Evolutionary conservation across 78 protist species (phyloP).

Genomic region (Diacronema lutheri): DNA sequence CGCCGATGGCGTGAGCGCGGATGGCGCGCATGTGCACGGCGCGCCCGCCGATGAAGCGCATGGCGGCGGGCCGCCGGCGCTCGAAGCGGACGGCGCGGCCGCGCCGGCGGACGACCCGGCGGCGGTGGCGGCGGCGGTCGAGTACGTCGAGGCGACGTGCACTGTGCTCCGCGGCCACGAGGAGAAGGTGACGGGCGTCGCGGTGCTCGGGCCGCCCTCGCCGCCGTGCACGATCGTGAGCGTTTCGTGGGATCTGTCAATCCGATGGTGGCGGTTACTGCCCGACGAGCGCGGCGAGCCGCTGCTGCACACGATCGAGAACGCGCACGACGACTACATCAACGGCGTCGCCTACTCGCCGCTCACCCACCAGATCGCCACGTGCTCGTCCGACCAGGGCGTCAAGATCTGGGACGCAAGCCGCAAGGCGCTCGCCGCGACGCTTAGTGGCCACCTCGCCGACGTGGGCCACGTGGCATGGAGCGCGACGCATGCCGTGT

Average conservation of each 20-base stretch:
- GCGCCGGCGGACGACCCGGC: too few species aligned
- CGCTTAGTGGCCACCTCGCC: background rate
- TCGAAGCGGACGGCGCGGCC: too few species aligned
- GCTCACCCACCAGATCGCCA: background rate
- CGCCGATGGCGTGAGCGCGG: too few species aligned
- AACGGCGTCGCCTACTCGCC: background rate
- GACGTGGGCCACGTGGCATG: background rate
- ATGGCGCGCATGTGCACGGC: too few species aligned
- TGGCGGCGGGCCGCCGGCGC: too few species aligned
- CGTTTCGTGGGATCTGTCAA: background rate
- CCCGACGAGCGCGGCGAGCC: background rate
- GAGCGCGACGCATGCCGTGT: background rate
- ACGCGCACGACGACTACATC: slow-evolving; percentile 19
- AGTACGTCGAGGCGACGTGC: too few species aligned
- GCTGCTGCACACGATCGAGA: background rate
- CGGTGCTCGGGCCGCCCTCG: background rate
- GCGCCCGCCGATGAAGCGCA: too few species aligned
- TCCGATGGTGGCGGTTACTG: background rate
- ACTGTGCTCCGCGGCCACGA: background rate
- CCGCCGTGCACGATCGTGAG: background rate
- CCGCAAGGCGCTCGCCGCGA: background rate
- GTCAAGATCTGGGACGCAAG: background rate
- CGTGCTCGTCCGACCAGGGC: background rate
- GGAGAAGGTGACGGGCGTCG: slow-evolving; percentile 7
- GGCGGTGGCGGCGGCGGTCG: too few species aligned